Conservation (phyloP, 257 asterid genomes). For the Galeopsis tetrahit region DNA sequence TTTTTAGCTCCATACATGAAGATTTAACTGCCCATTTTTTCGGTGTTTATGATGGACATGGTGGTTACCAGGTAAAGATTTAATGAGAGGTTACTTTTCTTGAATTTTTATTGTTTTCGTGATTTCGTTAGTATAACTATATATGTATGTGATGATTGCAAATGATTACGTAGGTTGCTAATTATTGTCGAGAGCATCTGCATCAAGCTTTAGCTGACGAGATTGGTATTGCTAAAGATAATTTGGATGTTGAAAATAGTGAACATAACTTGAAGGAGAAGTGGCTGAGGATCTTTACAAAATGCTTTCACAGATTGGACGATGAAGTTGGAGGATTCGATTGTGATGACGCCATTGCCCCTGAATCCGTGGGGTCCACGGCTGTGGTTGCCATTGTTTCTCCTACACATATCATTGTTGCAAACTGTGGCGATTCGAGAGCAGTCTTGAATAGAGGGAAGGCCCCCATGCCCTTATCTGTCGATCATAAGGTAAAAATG, state of each 20-base stretch:
- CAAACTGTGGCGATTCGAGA: slow-evolving; percentile 94
- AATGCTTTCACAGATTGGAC: slow-evolving; percentile 75
- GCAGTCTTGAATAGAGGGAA: slow-evolving; percentile 80
- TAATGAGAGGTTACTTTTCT: not conserved
- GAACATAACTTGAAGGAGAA: slow-evolving; percentile 50
- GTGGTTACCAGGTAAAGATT: slow-evolving; percentile 74
- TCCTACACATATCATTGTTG: slow-evolving; percentile 74
- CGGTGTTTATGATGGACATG: slow-evolving; percentile 97
- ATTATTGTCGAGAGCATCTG: slow-evolving; percentile 69
- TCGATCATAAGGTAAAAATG: slow-evolving; percentile 74
- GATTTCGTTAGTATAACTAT: not conserved
- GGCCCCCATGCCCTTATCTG: slow-evolving; percentile 62
- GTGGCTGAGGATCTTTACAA: slow-evolving; percentile 65
- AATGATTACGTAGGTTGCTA: slow-evolving; percentile 59
- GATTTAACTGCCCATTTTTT: slow-evolving; percentile 60
- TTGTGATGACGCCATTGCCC: slow-evolving; percentile 50
- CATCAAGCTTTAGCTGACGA: slow-evolving; percentile 76
- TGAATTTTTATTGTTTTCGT: not conserved
- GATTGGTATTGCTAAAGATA: slow-evolving; percentile 48
- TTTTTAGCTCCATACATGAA: slow-evolving; percentile 41
- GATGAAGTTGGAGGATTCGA: slow-evolving; percentile 74
- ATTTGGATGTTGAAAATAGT: slow-evolving; percentile 33
- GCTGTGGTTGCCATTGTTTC: slow-evolving; percentile 82
- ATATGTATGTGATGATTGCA: not conserved
- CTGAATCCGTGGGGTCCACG: slow-evolving; percentile 91